phyloP scores from a whole-genome alignment of 768 basidiomycete species.

The Lactarius trivialis region DNA sequence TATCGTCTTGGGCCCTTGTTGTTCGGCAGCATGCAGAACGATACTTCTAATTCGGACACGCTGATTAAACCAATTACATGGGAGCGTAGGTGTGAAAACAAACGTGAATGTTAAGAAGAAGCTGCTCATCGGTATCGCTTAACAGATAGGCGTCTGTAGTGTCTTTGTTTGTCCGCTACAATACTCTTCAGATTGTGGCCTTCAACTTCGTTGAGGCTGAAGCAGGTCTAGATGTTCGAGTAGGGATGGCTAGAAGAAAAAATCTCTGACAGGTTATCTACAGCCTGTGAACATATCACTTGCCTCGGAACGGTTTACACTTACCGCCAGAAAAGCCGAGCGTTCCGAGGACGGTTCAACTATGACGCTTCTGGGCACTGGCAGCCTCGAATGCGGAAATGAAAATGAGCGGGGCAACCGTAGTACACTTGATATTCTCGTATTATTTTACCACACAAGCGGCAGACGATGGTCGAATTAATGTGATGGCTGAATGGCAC shows the following conservation, averaged over 20 bases:
- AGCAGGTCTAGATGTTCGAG: slow-evolving; percentile 25
- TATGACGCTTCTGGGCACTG: too few relatives aligned
- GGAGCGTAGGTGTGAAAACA: slow-evolving; percentile 25
- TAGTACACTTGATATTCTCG: too few relatives aligned
- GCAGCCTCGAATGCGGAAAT: too few relatives aligned
- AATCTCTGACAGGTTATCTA: background rate
- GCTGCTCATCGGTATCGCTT: slow-evolving; percentile 69
- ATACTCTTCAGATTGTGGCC: slow-evolving; percentile 49
- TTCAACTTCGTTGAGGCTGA: slow-evolving; percentile 59
- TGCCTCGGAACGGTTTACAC: slow-evolving; percentile 12
- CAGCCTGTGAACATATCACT: background rate
- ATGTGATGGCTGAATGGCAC: slow-evolving; percentile 92
- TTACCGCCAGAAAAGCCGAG: too few relatives aligned
- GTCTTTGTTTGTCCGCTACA: slow-evolving; percentile 40
- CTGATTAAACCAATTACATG: slow-evolving; percentile 53
- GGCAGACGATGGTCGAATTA: slow-evolving; percentile 92
- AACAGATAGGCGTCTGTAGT: slow-evolving; percentile 42
- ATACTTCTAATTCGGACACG: slow-evolving; percentile 57
- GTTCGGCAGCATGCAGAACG: slow-evolving; percentile 38
- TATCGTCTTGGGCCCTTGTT: slow-evolving; percentile 55
- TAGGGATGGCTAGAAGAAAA: slow-evolving; percentile 3
- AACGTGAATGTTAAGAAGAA: slow-evolving; percentile 62
- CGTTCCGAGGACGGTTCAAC: too few relatives aligned
- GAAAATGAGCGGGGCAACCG: too few relatives aligned
- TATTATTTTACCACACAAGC: slow-evolving; percentile 90